Conservation (phyloP, 192 early-diverging fungal species). For the Gamsiella multidivaricata region DNA sequence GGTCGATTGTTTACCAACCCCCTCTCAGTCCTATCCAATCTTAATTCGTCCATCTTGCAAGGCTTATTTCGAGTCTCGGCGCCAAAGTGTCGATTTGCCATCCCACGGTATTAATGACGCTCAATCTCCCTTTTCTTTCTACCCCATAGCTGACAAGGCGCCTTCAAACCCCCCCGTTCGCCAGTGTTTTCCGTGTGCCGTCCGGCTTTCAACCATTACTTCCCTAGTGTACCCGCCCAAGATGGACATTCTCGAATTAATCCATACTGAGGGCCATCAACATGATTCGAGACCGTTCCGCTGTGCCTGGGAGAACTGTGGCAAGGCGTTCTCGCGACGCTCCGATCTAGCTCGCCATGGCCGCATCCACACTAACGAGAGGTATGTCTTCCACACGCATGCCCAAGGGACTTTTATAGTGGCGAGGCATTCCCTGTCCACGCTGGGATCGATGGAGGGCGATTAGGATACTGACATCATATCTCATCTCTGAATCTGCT, state of each 20-base stretch:
- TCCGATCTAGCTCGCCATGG: conserved; percentile 82
- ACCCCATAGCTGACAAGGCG: neutral
- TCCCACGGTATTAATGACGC: neutral
- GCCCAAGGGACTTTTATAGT: too few species aligned
- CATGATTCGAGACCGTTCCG: conserved; percentile 60
- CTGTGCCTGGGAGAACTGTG: conserved; percentile 71
- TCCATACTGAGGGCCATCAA: conserved; percentile 57
- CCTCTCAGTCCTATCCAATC: too few species aligned
- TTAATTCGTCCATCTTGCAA: too few species aligned
- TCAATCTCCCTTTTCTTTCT: neutral
- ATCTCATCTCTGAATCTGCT: neutral
- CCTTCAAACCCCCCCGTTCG: conserved; percentile 6
- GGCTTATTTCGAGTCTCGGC: neutral
- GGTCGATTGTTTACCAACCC: too few species aligned
- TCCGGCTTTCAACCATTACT: conserved; percentile 43
- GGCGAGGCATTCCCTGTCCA: too few species aligned
- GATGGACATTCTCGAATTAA: conserved; percentile 70
- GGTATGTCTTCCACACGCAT: too few species aligned
- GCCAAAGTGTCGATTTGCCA: neutral
- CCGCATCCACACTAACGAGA: conserved; percentile 84
- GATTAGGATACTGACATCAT: neutral
- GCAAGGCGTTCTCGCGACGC: conserved; percentile 75
- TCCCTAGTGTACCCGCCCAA: conserved; percentile 30
- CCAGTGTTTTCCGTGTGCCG: neutral
- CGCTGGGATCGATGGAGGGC: neutral